Evolutionary conservation across 768 basidiomycete species (phyloP), one percentile per base, ranked within the genome.

Genomic region (Candolleomyces aberdarensis): DNA sequence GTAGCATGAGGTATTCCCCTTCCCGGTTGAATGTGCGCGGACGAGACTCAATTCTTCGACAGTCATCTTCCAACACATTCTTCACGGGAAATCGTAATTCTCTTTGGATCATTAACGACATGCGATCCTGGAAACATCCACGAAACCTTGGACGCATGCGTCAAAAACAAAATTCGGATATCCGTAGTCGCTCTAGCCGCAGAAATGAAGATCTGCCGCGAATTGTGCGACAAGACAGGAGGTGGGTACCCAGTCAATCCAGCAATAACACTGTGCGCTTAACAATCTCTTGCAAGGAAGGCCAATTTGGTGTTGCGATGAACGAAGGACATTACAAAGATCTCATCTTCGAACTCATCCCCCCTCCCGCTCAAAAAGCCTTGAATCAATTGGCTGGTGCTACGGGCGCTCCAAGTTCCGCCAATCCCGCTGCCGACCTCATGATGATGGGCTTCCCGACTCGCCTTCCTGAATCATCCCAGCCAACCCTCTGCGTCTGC

Each of bases 371-470:
- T 0, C 90, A 92, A 69, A 83, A 82, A 5, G 79, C 84, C 3
- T 64, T 85, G 20, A 71, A 80, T 5, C 80, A 85, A 31, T 68
- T 78, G 17, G 66, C 70, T 3, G 81, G 80, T 0, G 78, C 76
- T 53, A 61, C 67, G 6, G 75, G 80, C 5, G 58, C 69, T 44
- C 69, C 66, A 17, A 48, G 67, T 15, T 71, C 77, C 11, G 73
- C 78, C 11, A 89, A 87, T 63, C 83, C 84, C 20, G 84, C 88
- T 0, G 88, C 92, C 0, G 96, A 98, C 75, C 78, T 99, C 56
- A 97, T 99, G 91, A 91, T 97, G 84, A 98, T 99, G 94, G 97
- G 97, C 9, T 99, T 99, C 74, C 97, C 97, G 1, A 94, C 91
- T 15, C 87, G 95, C 17, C 80, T 97, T 6, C 92, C 96, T 0